Conservation (phyloP, 2,329 filamentous ascomycete genomes). For the Aspergillus texensis region DNA sequence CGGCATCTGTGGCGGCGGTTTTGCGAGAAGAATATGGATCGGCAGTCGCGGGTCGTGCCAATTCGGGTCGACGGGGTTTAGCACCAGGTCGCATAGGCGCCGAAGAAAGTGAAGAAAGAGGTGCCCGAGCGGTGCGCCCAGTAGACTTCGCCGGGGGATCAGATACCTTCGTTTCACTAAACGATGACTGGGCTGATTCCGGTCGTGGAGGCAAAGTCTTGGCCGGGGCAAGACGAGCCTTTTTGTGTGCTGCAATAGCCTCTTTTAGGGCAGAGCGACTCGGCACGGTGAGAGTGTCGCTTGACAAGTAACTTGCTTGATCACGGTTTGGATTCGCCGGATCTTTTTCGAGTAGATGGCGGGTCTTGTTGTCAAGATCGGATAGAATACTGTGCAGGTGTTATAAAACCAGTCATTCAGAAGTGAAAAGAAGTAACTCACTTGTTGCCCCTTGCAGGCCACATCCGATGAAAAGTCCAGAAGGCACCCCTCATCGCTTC, state of each 20-base stretch:
- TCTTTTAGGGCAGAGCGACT: conserved; percentile 69
- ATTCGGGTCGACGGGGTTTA: conserved; percentile 41
- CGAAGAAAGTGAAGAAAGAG: conserved; percentile 54
- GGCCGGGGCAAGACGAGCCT: conserved; percentile 46
- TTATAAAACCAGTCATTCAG: conserved; percentile 26
- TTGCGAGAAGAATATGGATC: conserved; percentile 39
- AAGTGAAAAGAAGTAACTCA: conserved; percentile 49
- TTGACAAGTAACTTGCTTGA: conserved; percentile 11
- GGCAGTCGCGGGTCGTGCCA: conserved; percentile 39
- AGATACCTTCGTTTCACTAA: conserved; percentile 46
- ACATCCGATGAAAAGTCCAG: conserved; percentile 79
- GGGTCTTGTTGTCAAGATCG: conserved; percentile 75
- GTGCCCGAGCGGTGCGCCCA: conserved; percentile 36
- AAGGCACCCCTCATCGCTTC: conserved; percentile 84
- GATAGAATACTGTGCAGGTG: conserved; percentile 67
- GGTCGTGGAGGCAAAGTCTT: conserved; percentile 54
- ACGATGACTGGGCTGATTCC: conserved; percentile 59
- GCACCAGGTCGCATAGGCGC: conserved; percentile 58
- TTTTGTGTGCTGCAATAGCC: conserved; percentile 81
- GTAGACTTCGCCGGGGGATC: conserved; percentile 37
- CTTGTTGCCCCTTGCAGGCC: conserved; percentile 75
- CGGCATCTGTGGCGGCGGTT: not conserved
- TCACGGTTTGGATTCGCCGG: conserved; percentile 61
- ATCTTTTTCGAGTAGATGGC: conserved; percentile 79
- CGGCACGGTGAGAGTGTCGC: conserved; percentile 18